Conservation (phyloP, 176 grass and related monocot species). For the Ananas comosus region DNA sequence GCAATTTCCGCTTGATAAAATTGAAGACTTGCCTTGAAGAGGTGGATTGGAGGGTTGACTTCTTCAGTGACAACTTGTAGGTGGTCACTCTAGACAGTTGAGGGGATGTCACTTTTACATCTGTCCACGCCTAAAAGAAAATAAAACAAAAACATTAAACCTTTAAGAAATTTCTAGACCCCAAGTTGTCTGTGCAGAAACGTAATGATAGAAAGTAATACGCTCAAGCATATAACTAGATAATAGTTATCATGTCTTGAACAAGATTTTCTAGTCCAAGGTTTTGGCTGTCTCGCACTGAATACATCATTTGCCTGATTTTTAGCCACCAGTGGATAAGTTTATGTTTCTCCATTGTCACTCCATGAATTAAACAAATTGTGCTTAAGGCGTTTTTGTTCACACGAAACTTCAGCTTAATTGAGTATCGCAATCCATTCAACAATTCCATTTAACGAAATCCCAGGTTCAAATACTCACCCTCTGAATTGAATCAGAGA, state of each 20-base stretch:
- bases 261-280: not conserved
- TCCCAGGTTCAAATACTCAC: too few relatives aligned
- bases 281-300: not conserved
- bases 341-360: not conserved
- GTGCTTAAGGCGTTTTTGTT: too few relatives aligned
- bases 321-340: not conserved
- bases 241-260: not conserved
- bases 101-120: slow-evolving; percentile 84
- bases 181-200: not conserved
- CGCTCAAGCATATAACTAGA: not conserved
- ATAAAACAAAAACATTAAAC: slow-evolving; percentile 2
- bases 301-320: not conserved
- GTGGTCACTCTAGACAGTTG: slow-evolving; percentile 59
- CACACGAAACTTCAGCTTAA: too few relatives aligned
- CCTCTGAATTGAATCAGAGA: too few relatives aligned
- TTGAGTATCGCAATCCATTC: too few relatives aligned
- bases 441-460: too few relatives aligned
- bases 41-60: slow-evolving; percentile 51
- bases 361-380: not conserved
- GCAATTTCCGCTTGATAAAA: not conserved
- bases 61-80: slow-evolving; percentile 74
- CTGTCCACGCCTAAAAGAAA: slow-evolving; percentile 58
- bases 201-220: not conserved
- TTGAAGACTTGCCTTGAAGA: slow-evolving; percentile 44
- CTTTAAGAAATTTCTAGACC: not conserved